A percentile compares a stretch with the other conserved stretches of the same genome.
These are phyloP conservation scores for Elaphomyces granulatus DNA, from an alignment of 495 filamentous ascomycete genomes.

Conservation along the genomic window DNA sequence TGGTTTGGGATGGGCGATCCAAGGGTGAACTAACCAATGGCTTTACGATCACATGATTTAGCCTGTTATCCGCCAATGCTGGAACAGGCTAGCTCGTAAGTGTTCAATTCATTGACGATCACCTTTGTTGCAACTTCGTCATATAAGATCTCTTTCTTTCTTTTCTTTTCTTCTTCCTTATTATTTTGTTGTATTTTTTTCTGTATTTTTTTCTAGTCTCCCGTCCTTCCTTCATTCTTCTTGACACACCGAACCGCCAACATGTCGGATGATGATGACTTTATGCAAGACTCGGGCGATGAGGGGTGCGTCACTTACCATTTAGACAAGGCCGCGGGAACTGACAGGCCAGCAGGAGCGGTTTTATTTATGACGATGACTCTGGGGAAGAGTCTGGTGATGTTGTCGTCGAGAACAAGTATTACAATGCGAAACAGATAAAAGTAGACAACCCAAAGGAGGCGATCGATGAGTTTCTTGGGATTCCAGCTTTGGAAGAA, in stretches of 20 bases:
- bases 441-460: conserved; percentile 76
- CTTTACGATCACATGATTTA: too few species aligned
- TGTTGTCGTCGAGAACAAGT: conserved; percentile 97
- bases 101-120: too few species aligned
- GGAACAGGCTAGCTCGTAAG: too few species aligned
- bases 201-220: not conserved
- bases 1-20: too few species aligned
- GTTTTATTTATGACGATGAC: not conserved
- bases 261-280: conserved; percentile 96
- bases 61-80: too few species aligned
- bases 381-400: conserved; percentile 67
- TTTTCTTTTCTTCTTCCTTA: not conserved
- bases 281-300: conserved; percentile 96
- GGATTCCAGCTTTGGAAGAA: conserved; percentile 64
- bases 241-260: conserved; percentile 5
- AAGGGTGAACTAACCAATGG: too few species aligned
- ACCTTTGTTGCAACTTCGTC: too few species aligned
- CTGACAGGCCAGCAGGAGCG: conserved; percentile 7
- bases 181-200: not conserved
- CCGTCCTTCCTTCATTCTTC: not conserved
- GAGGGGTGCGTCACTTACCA: conserved; percentile 43
- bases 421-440: conserved; percentile 98
- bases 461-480: conserved; percentile 83
- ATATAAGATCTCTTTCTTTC: not conserved
- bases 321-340: not conserved